Evolutionary conservation across 73 alveolate genomes (phyloP), one percentile per base, ranked within the genome.

Genomic region (Stentor coeruleus): DNA sequence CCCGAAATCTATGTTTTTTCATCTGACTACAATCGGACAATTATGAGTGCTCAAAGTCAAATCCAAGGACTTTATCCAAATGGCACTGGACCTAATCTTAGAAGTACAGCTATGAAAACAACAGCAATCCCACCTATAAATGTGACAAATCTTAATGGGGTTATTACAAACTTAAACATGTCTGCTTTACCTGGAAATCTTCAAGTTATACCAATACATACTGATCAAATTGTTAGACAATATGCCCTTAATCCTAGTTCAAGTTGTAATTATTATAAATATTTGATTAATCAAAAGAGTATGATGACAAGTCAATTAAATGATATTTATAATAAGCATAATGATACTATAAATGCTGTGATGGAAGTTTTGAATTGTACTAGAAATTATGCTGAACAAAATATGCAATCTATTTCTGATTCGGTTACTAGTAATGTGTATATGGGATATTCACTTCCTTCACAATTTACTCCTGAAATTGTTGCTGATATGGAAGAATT

Each of bases 41-140:
- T 75, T 37, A 20, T 26, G n/a, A 75, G 83, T 38, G 66, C 66
- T 0, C 40, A 75, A 35, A 15, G 80, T n/a, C 72, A 75, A 40
- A 36, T 75, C 80, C 20, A n/a, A 37, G 83, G 83, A 75, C 38
- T 75, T 1, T 75, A 75, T 39, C 83, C 83, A 20, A 26, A 20
- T 15, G 14, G 37, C 20, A 66, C 81, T 30, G 81, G 81, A 20
- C 81, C 81, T 15, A 33, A 33, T 28, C 81, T 66, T 33, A 26
- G 49, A 66, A 30, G 14, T 36, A 20, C 38, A 66, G 37, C 14
- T 30, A 30, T 33, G 30, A n/a, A 66, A 28, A 30, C n/a, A 33
- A 66, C 81, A 66, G 73, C 79, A 66, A 39, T 31, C 2, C 77
- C 81, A 26, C 83, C 77, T 20, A 20, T 39, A 26, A 28, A 15